Evolutionary conservation across 2,329 filamentous ascomycete species (phyloP), one percentile per base, ranked within the genome.

Genomic region (Zasmidium cellare): DNA sequence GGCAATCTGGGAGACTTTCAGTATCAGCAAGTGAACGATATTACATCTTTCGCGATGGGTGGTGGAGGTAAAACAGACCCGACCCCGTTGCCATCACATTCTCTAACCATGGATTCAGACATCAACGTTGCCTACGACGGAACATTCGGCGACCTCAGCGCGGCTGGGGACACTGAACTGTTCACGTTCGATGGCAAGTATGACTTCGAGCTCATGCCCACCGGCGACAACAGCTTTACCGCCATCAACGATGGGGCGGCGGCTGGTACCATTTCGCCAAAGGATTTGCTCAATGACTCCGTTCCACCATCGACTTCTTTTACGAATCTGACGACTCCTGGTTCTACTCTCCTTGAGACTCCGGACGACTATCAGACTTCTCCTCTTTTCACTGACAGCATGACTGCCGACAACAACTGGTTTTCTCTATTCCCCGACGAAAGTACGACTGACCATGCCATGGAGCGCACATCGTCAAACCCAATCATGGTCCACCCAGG

Each of bases 271-370:
- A 84, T 96, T 61, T 96, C 92, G 61, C 92, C 92, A 19, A 87
- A 90, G 74, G 91, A 96, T 69, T 80, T 96, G 64, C 80, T 92
- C 67, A 84, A 90, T 69, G 80, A 83, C 58, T 96, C 91, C 61
- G 86, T 91, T 38, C 92, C 92, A 25, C 90, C 90, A 70, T 96
- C 92, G 1, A 83, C 87, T 48, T 87, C 90, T 31, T 86, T 94
- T 71, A 96, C 92, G 35, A 87, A 91, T 63, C 72, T 96, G 75
- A 96, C 91, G 57, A 94, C 92, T 59, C 92, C 92, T 46, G 77
- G 78, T 64, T 90, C 89, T n/a, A 81, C 86, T 57, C 87, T 86
- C 69, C 84, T 89, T 71, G 89, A 87, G 68, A 96, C 91, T 53
- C 91, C 91, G 11, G 87, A 90, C 67, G 83, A 82, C 71, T 91